Conservation (phyloP, 768 basidiomycete genomes). For the Boletus vermiculosoides region DNA sequence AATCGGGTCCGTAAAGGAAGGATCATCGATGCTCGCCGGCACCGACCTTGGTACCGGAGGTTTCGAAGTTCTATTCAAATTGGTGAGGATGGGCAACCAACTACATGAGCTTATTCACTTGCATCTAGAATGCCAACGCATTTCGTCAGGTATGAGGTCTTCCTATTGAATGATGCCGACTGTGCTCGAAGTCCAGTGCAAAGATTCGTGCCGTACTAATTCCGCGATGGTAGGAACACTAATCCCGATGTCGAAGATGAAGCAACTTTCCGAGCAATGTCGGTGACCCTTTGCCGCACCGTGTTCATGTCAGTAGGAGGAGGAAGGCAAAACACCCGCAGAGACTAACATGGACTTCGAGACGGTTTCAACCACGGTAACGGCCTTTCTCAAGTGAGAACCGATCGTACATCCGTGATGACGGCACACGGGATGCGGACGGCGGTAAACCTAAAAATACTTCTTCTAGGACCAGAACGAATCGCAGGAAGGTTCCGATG, state of each 20-base stretch:
- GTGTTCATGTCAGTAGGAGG: neutral
- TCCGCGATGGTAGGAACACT: neutral
- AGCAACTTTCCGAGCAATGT: neutral
- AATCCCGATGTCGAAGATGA: neutral
- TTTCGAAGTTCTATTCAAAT: neutral
- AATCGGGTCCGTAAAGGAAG: neutral
- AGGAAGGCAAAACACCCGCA: neutral
- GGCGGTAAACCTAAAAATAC: too few relatives aligned
- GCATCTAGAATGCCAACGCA: neutral
- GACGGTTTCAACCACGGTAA: neutral
- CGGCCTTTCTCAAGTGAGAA: neutral
- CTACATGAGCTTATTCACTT: too few relatives aligned
- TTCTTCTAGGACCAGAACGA: neutral
- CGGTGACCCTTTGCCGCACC: neutral
- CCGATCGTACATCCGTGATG: too few relatives aligned
- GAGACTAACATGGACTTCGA: neutral
- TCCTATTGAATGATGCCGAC: neutral
- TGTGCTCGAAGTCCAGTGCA: neutral
- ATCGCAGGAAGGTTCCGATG: neutral
- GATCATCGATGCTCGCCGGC: neutral
- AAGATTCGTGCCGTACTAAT: neutral
- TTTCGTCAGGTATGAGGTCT: neutral
- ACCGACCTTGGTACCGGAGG: neutral
- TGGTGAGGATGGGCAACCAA: too few relatives aligned
- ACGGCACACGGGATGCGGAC: too few relatives aligned